Percentiles rank a stretch among this genome's conserved stretches.
phyloP scores from a whole-genome alignment of 441 rosid genomes.

The Populus hybrid region DNA sequence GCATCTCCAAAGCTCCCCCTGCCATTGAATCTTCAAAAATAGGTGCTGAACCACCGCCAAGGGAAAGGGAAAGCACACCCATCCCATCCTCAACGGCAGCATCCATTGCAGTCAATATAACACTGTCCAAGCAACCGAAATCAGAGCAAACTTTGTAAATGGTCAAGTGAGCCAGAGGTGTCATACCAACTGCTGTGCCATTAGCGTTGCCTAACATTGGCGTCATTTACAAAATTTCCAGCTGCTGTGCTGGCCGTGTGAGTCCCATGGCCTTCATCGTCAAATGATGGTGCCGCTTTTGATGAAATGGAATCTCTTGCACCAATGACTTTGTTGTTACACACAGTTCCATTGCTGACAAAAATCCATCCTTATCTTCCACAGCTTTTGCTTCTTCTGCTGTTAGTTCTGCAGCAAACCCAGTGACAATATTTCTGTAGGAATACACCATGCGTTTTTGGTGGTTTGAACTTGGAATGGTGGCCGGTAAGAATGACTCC shows the following conservation, averaged over 20 bases:
- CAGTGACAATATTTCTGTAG: constrained; percentile 34
- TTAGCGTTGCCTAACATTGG: constrained; percentile 57
- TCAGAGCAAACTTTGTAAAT: constrained; percentile 59
- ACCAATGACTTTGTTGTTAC: constrained; percentile 58
- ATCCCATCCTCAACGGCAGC: constrained; percentile 67
- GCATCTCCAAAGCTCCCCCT: constrained; percentile 52
- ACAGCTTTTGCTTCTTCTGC: constrained; percentile 41
- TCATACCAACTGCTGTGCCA: constrained; percentile 80
- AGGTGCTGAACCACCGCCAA: constrained; percentile 37
- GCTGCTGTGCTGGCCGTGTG: constrained; percentile 83
- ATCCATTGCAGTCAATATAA: constrained; percentile 52
- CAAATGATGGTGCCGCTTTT: constrained; percentile 26
- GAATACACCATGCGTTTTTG: constrained; percentile 30
- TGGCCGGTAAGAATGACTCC: constrained; percentile 38
- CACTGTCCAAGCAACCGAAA: constrained; percentile 45
- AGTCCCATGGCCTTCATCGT: constrained; percentile 67
- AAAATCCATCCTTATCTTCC: constrained; percentile 38
- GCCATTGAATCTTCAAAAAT: constrained; percentile 38
- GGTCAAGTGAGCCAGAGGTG: constrained; percentile 76
- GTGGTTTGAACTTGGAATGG: constrained; percentile 11
- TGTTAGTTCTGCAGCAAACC: constrained; percentile 53
- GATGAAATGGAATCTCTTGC: constrained; percentile 30
- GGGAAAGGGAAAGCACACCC: constrained; percentile 61
- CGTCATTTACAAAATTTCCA: constrained; percentile 50
- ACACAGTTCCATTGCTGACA: constrained; percentile 30